Evolutionary conservation across 2,329 filamentous ascomycete genomes (phyloP), one percentile per base, ranked within the genome.

Genomic region (Hypoxylon sp.): DNA sequence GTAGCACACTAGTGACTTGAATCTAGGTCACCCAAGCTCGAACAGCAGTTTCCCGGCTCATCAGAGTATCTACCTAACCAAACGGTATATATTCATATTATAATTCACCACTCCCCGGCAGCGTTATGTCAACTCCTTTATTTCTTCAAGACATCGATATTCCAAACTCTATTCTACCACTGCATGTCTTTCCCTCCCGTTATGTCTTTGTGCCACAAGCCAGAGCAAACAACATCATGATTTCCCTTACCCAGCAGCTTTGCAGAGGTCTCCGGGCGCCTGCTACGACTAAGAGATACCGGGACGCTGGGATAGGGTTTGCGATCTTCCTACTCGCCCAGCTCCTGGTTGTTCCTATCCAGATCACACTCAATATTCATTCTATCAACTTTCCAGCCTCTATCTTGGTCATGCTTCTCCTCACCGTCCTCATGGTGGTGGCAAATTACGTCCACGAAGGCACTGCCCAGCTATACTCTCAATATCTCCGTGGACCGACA

Each of bases 371-470:
- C 8, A 54, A 73, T 45, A 50, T 69, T 24, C 64, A 70, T 56
- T 67, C 65, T n/a, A 54, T 76, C 50, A 72, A 71, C 30, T 53
- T 77, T 14, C 75, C 75, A 33, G 75, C 75, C 1, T 76, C 75
- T 8, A 74, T 77, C 20, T 46, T 76, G 20, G 72, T 74, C 3
- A 75, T 77, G 74, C 44, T 75, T 11, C 46, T 74, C 9, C 46
- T 71, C 6, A 61, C 65, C 12, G 18, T 68, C 20, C 9, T 68
- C 36, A 73, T 76, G 72, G 59, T 70, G 7, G 38, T 71, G 36
- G 67, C 70, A 22, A 72, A 72, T 36, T 69, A n/a, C 7, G 52
- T 73, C 32, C 67, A 68, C 56, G 48, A 33, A 16, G 61, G 68
- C 3, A 67, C 70, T 20, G 54, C 44, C 24, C 49, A 40, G 7